These are phyloP conservation scores for Kwoniella mangroviensis DNA, from an alignment of 768 basidiomycete genomes.

Conservation along the genomic window DNA sequence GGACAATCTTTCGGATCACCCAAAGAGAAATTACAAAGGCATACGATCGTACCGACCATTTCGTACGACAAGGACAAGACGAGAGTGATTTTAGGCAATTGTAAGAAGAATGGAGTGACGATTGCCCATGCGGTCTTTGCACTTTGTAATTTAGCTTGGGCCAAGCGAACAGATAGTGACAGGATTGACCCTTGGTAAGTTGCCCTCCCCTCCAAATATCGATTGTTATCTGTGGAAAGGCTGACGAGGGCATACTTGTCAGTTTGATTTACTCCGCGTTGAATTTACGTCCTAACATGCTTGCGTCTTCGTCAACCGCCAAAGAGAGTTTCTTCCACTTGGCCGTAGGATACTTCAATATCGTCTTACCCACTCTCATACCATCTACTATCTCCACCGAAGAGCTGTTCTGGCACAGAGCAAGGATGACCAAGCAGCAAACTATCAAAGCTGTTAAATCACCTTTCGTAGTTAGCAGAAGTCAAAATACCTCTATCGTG, in stretches of 20 bases:
- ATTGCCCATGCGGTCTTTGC: slow-evolving; percentile 78
- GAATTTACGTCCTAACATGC: slow-evolving; percentile 70
- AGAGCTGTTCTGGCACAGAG: slow-evolving; percentile 74
- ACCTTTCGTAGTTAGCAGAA: slow-evolving; percentile 67
- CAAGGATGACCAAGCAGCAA: slow-evolving; percentile 70
- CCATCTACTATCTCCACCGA: slow-evolving; percentile 59
- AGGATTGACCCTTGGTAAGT: slow-evolving; percentile 28
- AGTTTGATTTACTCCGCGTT: slow-evolving; percentile 86
- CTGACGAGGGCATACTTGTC: slow-evolving; percentile 21
- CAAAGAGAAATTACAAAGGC: slow-evolving; percentile 48
- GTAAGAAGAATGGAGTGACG: slow-evolving; percentile 73
- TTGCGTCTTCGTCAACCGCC: slow-evolving; percentile 11
- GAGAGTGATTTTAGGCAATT: slow-evolving; percentile 68
- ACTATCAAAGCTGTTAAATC: slow-evolving; percentile 70
- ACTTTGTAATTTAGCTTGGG: slow-evolving; percentile 76
- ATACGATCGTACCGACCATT: slow-evolving; percentile 73
- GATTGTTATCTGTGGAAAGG: not conserved
- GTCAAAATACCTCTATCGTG: slow-evolving; percentile 69
- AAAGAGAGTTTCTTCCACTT: slow-evolving; percentile 76
- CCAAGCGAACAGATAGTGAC: slow-evolving; percentile 14
- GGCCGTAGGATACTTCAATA: slow-evolving; percentile 80
- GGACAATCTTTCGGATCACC: slow-evolving; percentile 72
- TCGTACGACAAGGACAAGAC: slow-evolving; percentile 67
- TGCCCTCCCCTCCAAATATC: not conserved
- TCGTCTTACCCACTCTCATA: slow-evolving; percentile 75